These are phyloP conservation scores for Hirschioporus abietinus DNA, from an alignment of 768 basidiomycete species.

Conservation along the genomic window DNA sequence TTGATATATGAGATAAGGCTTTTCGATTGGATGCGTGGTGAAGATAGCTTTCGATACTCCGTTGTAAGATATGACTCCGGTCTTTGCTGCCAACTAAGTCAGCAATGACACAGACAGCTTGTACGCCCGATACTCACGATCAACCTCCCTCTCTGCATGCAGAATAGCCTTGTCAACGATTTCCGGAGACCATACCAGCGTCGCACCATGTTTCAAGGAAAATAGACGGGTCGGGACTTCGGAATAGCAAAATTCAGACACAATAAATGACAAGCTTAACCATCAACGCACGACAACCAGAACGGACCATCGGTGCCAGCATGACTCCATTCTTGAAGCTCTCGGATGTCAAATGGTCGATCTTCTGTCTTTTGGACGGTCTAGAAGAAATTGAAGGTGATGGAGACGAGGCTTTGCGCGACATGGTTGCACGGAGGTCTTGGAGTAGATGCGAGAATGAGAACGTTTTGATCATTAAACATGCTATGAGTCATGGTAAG, in stretches of 20 bases:
- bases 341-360: slow-evolving; percentile 56
- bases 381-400: slow-evolving; percentile 40
- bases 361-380: slow-evolving; percentile 45
- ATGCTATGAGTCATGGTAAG: not conserved
- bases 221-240: slow-evolving; percentile 82
- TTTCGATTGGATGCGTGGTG: slow-evolving; percentile 90
- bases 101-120: slow-evolving; percentile 3
- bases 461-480: not conserved
- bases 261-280: slow-evolving; percentile 12
- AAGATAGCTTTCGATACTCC: slow-evolving; percentile 85
- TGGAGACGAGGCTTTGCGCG: slow-evolving; percentile 9
- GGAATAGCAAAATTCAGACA: slow-evolving; percentile 16
- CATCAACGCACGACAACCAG: slow-evolving; percentile 66
- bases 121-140: slow-evolving; percentile 55
- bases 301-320: slow-evolving; percentile 98
- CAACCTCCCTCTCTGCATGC: slow-evolving; percentile 74
- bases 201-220: slow-evolving; percentile 88
- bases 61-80: slow-evolving; percentile 84
- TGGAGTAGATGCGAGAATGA: not conserved
- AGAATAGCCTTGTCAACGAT: slow-evolving; percentile 95
- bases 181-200: slow-evolving; percentile 95
- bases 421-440: not conserved
- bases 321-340: slow-evolving; percentile 88
- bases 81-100: slow-evolving; percentile 48
- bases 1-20: slow-evolving; percentile 92